Conservation (phyloP, 805 yeast species). For the Saccharomycopsis microspora region DNA sequence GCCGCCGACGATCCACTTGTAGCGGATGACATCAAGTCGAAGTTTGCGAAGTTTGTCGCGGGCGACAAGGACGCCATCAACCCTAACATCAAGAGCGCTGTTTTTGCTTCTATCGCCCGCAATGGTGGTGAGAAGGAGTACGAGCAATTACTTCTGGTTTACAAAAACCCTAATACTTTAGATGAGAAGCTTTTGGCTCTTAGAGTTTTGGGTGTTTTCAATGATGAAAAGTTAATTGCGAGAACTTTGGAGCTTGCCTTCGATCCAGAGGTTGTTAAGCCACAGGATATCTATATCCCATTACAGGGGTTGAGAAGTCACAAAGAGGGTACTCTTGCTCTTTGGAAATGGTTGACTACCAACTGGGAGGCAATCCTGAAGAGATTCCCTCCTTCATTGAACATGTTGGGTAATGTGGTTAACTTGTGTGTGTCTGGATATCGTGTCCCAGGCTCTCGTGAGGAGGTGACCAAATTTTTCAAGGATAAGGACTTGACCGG, state of each 20-base stretch:
- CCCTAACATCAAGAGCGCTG: conserved; percentile 59
- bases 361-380: conserved; percentile 65
- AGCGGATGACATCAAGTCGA: conserved; percentile 24
- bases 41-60: conserved; percentile 40
- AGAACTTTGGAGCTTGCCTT: conserved; percentile 46
- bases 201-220: conserved; percentile 55
- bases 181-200: conserved; percentile 67
- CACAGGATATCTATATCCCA: conserved; percentile 70
- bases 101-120: conserved; percentile 57
- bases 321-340: conserved; percentile 50
- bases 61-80: conserved; percentile 64
- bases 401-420: conserved; percentile 72
- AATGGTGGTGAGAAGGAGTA: conserved; percentile 51
- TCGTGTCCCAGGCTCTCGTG: conserved; percentile 41
- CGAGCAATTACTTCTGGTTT: conserved; percentile 49
- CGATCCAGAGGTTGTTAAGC: conserved; percentile 45
- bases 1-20: conserved; percentile 37
- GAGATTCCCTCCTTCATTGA: conserved; percentile 68
- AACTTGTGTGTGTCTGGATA: conserved; percentile 48
- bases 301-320: conserved; percentile 60
- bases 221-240: conserved; percentile 36
- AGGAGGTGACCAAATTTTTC: conserved; percentile 41
- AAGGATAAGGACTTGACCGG: conserved; percentile 47
- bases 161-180: conserved; percentile 45
- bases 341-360: conserved; percentile 61